Evolutionary conservation across 2,329 filamentous ascomycete genomes (phyloP), one percentile per base, ranked within the genome.

Genomic region (Capronia americana): DNA sequence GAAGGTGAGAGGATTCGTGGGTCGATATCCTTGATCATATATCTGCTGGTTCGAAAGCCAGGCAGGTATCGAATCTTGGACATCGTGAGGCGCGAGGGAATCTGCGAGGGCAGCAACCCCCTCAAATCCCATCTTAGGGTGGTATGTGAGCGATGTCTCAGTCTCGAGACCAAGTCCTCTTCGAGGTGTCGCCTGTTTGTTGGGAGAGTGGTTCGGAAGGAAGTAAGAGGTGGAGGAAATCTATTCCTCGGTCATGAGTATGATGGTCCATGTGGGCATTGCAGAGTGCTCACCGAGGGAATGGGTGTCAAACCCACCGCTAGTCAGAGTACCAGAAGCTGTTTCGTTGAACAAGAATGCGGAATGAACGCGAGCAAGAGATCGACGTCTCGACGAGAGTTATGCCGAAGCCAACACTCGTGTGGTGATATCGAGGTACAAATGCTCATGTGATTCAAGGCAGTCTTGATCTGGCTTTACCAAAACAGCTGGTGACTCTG

Each of bases 401-500:
- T 63, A 60, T 57, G 62, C 62, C 54, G 58, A 56, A 63, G 55
- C 64, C 46, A 60, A 65, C 64, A 32, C 55, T 30, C 20, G 28
- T 54, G 28, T 30, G 48, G 32, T 56, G 34, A 50, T 57, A 60
- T 65, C 67, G 56, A 64, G 24, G 38, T 54, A 56, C 62, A 57
- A 59, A 63, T 64, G 63, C 61, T 67, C 57, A 60, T 68, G 62
- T 55, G 53, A 53, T 46, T 66, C 60, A 64, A 66, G 57, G 30
- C 61, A 54, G 61, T 66, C 68, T 56, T 58, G 63, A 56, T 61
- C 50, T 46, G 46, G 41, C 20, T 57, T 61, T 62, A 68, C 63
- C 68, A 68, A 70, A 66, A 70, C 63, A 69, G 65, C 55, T 48
- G 57, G 56, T 56, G 67, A 71, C 67, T 71, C 67, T 66, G 69